These are phyloP conservation scores for Penicillium sp. DNA, from an alignment of 2,329 filamentous ascomycete genomes.

Conservation along the genomic window DNA sequence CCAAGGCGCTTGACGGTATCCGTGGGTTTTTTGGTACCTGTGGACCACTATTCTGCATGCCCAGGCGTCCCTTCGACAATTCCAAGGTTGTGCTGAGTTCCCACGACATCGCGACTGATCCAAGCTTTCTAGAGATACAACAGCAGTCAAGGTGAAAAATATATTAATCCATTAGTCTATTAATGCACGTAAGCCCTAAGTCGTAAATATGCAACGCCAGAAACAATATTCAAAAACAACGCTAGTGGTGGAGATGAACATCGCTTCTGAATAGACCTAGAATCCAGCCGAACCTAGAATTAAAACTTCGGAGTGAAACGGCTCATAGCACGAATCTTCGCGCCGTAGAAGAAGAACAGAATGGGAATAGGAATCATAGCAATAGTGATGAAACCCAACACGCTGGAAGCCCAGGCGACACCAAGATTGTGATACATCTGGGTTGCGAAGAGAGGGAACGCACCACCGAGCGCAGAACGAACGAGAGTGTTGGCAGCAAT, in stretches of 20 bases:
- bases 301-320: slow-evolving; percentile 25
- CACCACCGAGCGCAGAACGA: slow-evolving; percentile 33
- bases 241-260: not conserved
- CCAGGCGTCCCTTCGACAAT: too few species aligned
- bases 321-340: slow-evolving; percentile 37
- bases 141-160: not conserved
- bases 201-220: slow-evolving; percentile 7
- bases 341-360: slow-evolving; percentile 48
- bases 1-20: not conserved
- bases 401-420: slow-evolving; percentile 39
- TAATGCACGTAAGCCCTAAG: slow-evolving; percentile 7
- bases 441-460: slow-evolving; percentile 32
- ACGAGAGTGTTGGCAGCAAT: slow-evolving; percentile 39
- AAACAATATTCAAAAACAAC: not conserved
- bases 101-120: not conserved
- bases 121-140: not conserved
- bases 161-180: slow-evolving; percentile 4
- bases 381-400: slow-evolving; percentile 38
- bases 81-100: not conserved
- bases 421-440: slow-evolving; percentile 39
- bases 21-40: too few species aligned
- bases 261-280: not conserved
- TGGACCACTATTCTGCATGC: too few species aligned
- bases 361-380: slow-evolving; percentile 47
- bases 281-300: not conserved